A percentile compares a stretch with the other conserved stretches of the same genome.
These are phyloP conservation scores for Catunica adiposa DNA, from an alignment of 2,329 filamentous ascomycete genomes.

Conservation along the genomic window DNA sequence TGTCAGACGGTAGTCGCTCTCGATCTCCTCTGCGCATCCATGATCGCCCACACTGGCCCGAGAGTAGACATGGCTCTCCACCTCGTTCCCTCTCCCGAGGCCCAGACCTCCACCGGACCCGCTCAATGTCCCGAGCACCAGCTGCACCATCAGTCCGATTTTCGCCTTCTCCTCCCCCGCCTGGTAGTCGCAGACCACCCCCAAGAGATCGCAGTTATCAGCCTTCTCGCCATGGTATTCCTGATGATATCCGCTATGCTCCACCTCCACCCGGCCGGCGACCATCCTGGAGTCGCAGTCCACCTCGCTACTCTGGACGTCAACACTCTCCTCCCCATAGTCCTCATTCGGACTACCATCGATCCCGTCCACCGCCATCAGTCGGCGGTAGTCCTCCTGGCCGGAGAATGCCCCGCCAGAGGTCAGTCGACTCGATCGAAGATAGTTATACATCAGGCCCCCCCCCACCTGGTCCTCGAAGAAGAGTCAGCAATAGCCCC, in stretches of 20 bases:
- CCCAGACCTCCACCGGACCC: background rate
- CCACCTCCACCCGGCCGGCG: background rate
- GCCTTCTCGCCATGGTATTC: background rate
- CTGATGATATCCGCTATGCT: background rate
- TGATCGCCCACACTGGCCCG: constrained; percentile 1
- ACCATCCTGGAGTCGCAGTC: background rate
- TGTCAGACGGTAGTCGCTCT: background rate
- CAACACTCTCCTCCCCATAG: background rate
- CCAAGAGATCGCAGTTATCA: background rate
- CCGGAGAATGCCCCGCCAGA: background rate
- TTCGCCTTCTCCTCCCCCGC: constrained; percentile 2
- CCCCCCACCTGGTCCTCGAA: background rate
- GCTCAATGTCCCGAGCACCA: constrained; percentile 6
- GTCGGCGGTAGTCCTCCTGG: background rate
- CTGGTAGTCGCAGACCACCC: background rate
- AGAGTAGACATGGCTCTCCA: background rate
- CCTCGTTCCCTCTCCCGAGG: background rate
- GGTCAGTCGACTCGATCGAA: constrained; percentile 11
- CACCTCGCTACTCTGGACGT: background rate
- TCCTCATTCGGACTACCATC: background rate
- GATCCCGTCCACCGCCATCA: background rate
- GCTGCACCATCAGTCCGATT: constrained; percentile 8
- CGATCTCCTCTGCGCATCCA: constrained; percentile 2
- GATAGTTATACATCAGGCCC: background rate
- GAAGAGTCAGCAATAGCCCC: constrained; percentile 1